These are phyloP conservation scores for Podospora comata DNA, from an alignment of 495 filamentous ascomycete genomes.

Conservation along the genomic window DNA sequence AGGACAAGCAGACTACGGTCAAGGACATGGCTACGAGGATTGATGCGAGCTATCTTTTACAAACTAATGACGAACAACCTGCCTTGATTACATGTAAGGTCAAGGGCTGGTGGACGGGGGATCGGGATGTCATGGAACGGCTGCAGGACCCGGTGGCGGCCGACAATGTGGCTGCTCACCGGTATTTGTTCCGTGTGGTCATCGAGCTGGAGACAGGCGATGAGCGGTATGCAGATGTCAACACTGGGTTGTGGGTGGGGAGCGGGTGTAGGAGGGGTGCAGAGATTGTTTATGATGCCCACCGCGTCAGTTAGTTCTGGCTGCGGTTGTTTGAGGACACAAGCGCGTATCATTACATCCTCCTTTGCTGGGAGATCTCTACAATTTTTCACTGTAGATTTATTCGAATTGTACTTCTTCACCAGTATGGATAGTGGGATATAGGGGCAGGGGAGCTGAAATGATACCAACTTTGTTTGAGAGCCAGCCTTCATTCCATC, in stretches of 20 bases:
- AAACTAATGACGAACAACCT: slow-evolving; percentile 33
- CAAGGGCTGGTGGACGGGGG: slow-evolving; percentile 32
- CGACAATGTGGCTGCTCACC: slow-evolving; percentile 29
- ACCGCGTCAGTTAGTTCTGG: slow-evolving; percentile 26
- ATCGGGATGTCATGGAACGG: slow-evolving; percentile 32
- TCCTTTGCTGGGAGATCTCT: neutral
- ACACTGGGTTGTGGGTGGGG: slow-evolving; percentile 28
- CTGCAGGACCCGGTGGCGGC: slow-evolving; percentile 32
- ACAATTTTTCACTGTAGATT: neutral
- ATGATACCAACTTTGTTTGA: too few relatives aligned
- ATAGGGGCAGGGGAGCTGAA: too few relatives aligned
- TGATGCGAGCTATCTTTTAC: slow-evolving; percentile 29
- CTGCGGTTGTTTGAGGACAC: neutral
- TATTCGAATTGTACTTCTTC: too few relatives aligned
- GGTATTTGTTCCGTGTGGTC: slow-evolving; percentile 30
- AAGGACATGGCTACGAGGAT: slow-evolving; percentile 29
- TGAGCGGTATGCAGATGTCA: slow-evolving; percentile 26
- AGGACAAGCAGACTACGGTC: slow-evolving; percentile 29
- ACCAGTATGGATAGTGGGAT: too few relatives aligned
- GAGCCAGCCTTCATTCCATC: too few relatives aligned
- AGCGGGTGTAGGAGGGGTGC: slow-evolving; percentile 32
- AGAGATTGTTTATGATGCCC: slow-evolving; percentile 37
- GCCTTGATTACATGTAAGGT: slow-evolving; percentile 31
- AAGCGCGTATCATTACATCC: neutral
- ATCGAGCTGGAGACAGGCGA: slow-evolving; percentile 35